These are phyloP conservation scores for Geopyxis carbonaria DNA, from an alignment of 495 filamentous ascomycete species.

Conservation along the genomic window DNA sequence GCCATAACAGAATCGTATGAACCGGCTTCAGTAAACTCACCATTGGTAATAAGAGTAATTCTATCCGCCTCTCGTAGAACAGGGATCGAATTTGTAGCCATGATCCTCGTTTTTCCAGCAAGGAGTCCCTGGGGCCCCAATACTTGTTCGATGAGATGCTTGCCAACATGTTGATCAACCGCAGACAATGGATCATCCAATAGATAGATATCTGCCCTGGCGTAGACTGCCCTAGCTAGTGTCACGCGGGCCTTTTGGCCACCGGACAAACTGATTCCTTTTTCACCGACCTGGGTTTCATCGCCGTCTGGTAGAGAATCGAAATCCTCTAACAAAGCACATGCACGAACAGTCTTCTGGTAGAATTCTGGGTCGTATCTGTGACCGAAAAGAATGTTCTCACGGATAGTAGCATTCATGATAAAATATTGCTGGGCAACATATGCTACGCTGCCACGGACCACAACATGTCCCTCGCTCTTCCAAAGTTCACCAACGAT, in stretches of 20 bases:
- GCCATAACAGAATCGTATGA: conserved; percentile 81
- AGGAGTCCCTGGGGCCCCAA: conserved; percentile 74
- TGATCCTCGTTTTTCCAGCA: conserved; percentile 68
- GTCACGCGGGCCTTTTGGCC: conserved; percentile 92
- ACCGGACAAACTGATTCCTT: conserved; percentile 91
- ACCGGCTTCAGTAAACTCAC: conserved; percentile 68
- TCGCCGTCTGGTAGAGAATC: conserved; percentile 86
- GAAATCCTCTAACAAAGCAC: conserved; percentile 83
- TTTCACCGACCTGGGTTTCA: conserved; percentile 89
- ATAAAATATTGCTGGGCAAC: conserved; percentile 89
- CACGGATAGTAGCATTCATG: conserved; percentile 91
- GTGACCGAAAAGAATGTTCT: conserved; percentile 96
- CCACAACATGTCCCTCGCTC: conserved; percentile 60
- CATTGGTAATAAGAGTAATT: conserved; percentile 52
- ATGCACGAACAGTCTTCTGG: conserved; percentile 82
- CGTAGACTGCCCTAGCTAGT: conserved; percentile 91
- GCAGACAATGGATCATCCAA: conserved; percentile 89
- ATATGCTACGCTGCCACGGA: conserved; percentile 72
- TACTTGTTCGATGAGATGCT: conserved; percentile 86
- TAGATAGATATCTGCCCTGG: conserved; percentile 89
- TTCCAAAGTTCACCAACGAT: conserved; percentile 87
- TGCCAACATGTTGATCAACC: conserved; percentile 92
- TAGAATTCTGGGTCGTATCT: conserved; percentile 92
- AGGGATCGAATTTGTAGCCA: conserved; percentile 92
- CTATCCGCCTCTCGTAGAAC: conserved; percentile 76